These are phyloP conservation scores for Candida saitoana DNA, from an alignment of 805 yeast genomes.

Conservation along the genomic window DNA sequence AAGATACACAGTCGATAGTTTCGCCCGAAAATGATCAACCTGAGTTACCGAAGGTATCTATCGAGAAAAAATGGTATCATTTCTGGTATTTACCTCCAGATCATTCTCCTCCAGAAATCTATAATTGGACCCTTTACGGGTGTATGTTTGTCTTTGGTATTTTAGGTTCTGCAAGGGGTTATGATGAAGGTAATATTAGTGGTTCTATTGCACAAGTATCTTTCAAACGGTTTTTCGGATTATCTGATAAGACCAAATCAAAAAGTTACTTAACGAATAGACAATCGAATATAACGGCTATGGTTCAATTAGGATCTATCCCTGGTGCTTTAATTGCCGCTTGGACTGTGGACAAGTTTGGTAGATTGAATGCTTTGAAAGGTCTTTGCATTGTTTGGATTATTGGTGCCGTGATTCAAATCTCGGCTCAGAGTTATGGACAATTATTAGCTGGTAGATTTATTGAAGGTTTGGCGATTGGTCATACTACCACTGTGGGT, in stretches of 20 bases:
- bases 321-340: slow-evolving; percentile 49
- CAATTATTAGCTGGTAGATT: slow-evolving; percentile 52
- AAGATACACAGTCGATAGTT: slow-evolving; percentile 1
- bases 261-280: slow-evolving; percentile 35
- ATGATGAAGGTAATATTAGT: slow-evolving; percentile 50
- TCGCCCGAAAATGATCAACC: slow-evolving; percentile 1
- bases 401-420: slow-evolving; percentile 43
- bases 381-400: slow-evolving; percentile 40
- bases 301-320: slow-evolving; percentile 54
- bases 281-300: slow-evolving; percentile 49
- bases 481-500: slow-evolving; percentile 51
- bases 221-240: slow-evolving; percentile 40
- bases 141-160: slow-evolving; percentile 48
- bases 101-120: slow-evolving; percentile 35
- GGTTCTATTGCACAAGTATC: slow-evolving; percentile 42
- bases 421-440: slow-evolving; percentile 40
- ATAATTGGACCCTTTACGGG: slow-evolving; percentile 40
- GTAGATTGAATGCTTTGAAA: slow-evolving; percentile 46
- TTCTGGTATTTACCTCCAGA: slow-evolving; percentile 7
- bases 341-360: slow-evolving; percentile 44
- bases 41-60: background rate
- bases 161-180: slow-evolving; percentile 53
- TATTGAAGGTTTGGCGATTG: slow-evolving; percentile 50
- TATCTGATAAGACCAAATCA: slow-evolving; percentile 34
- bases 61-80: slow-evolving; percentile 3